phyloP scores from a whole-genome alignment of 2,329 filamentous ascomycete genomes.

The Aspergillus persii region DNA sequence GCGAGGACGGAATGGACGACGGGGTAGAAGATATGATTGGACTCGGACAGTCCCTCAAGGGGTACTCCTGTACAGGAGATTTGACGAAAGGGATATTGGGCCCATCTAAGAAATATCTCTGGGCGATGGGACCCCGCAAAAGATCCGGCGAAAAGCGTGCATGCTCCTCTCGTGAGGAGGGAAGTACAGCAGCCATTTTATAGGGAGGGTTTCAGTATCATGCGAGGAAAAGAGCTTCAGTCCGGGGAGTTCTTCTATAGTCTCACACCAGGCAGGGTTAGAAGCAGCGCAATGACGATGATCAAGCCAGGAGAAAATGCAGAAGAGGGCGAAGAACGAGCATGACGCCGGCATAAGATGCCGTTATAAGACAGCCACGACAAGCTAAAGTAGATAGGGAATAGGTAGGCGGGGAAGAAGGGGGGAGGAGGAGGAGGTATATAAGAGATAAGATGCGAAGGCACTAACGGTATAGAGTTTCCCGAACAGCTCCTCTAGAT shows the following conservation, averaged over 20 bases:
- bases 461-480: not conserved
- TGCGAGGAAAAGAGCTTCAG: not conserved
- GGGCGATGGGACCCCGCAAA: slow-evolving; percentile 28
- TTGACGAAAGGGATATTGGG: slow-evolving; percentile 21
- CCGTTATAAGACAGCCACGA: not conserved
- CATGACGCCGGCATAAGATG: not conserved
- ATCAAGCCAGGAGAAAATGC: not conserved
- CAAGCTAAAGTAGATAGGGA: too few relatives aligned
- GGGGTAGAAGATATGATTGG: slow-evolving; percentile 31
- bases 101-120: slow-evolving; percentile 33
- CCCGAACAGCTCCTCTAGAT: not conserved
- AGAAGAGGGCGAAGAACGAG: not conserved
- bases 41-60: slow-evolving; percentile 22
- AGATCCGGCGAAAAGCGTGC: slow-evolving; percentile 33
- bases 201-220: not conserved
- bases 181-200: slow-evolving; percentile 37
- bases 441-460: not conserved
- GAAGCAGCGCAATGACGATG: not conserved
- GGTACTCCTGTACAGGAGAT: slow-evolving; percentile 28
- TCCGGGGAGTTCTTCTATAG: not conserved
- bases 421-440: not conserved
- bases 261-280: not conserved
- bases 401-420: not conserved
- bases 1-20: slow-evolving; percentile 40
- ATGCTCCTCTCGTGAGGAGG: slow-evolving; percentile 29